phyloP scores from a whole-genome alignment of 345 rosid species.

The Arabidopsis suecica region DNA sequence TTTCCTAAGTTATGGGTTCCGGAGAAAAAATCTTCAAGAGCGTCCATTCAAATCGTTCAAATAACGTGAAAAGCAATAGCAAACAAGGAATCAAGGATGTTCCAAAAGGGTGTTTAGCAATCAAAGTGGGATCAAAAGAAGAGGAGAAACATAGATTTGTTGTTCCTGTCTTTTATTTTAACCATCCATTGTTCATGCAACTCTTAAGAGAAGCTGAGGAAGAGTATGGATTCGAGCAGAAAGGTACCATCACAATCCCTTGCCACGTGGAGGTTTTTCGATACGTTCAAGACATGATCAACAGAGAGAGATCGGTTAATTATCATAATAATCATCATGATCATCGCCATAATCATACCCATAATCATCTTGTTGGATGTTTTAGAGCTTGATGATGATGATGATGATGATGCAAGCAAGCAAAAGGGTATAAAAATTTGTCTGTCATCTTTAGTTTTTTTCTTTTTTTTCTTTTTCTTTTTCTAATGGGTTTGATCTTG shows the following conservation, averaged over 20 bases:
- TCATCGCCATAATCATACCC: conserved; percentile 30
- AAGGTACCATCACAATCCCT: conserved; percentile 68
- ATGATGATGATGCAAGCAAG: conserved; percentile 24
- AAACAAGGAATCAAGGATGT: conserved; percentile 51
- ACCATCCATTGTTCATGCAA: conserved; percentile 66
- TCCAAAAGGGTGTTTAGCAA: conserved; percentile 66
- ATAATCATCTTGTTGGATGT: conserved; percentile 54
- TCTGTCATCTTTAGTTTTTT: neutral
- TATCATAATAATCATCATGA: conserved; percentile 45
- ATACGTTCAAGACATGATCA: conserved; percentile 57
- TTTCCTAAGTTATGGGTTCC: conserved; percentile 31
- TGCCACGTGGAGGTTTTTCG: conserved; percentile 65
- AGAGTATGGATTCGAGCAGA: conserved; percentile 69
- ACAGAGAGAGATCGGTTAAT: conserved; percentile 53
- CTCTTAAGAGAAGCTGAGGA: conserved; percentile 62
- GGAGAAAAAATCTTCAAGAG: conserved; percentile 35
- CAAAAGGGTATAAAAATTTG: neutral
- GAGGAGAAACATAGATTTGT: conserved; percentile 58
- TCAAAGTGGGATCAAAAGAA: conserved; percentile 57
- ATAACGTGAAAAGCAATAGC: conserved; percentile 28
- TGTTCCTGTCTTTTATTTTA: conserved; percentile 59
- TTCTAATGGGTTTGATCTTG: conserved; percentile 4
- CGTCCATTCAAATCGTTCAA: conserved; percentile 27
- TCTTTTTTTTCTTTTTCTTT: neutral
- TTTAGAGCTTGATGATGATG: conserved; percentile 62